Conservation (phyloP, 306 rosid species). For the Fagus crenata region DNA sequence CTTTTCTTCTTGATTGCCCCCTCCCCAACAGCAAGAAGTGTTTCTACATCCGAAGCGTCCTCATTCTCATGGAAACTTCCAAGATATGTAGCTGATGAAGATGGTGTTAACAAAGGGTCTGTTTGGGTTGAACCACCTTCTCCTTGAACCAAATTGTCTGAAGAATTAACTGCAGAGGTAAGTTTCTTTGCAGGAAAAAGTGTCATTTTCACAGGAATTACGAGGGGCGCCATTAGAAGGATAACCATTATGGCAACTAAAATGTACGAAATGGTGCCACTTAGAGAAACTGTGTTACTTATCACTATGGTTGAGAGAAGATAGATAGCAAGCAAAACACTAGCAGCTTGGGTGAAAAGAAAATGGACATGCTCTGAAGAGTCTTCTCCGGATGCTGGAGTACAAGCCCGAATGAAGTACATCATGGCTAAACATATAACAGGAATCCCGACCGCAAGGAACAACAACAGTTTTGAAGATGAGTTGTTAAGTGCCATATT, state of each 20-base stretch:
- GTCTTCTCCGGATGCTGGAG: conserved; percentile 82
- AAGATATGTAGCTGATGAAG: conserved; percentile 58
- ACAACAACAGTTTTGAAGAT: conserved; percentile 51
- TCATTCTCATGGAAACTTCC: conserved; percentile 55
- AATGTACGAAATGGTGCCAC: conserved; percentile 47
- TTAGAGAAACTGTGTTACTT: conserved; percentile 42
- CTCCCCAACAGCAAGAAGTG: conserved; percentile 81
- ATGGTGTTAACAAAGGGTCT: conserved; percentile 61
- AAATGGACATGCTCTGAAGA: conserved; percentile 75
- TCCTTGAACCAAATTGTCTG: conserved; percentile 34
- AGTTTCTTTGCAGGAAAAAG: conserved; percentile 47
- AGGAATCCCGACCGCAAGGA: conserved; percentile 68
- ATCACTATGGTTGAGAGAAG: conserved; percentile 49
- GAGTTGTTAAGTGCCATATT: conserved; percentile 49
- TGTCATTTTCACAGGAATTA: conserved; percentile 80
- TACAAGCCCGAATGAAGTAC: conserved; percentile 71
- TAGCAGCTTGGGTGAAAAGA: conserved; percentile 63
- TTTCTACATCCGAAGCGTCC: conserved; percentile 60
- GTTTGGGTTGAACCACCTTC: conserved; percentile 37
- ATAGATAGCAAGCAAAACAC: conserved; percentile 66
- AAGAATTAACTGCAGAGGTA: conserved; percentile 41
- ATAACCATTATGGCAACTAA: conserved; percentile 62
- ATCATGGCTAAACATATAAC: conserved; percentile 58
- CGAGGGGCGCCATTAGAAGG: conserved; percentile 66
- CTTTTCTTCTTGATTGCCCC: conserved; percentile 76